phyloP scores from a whole-genome alignment of 345 rosid species.

The Gossypium australe region DNA sequence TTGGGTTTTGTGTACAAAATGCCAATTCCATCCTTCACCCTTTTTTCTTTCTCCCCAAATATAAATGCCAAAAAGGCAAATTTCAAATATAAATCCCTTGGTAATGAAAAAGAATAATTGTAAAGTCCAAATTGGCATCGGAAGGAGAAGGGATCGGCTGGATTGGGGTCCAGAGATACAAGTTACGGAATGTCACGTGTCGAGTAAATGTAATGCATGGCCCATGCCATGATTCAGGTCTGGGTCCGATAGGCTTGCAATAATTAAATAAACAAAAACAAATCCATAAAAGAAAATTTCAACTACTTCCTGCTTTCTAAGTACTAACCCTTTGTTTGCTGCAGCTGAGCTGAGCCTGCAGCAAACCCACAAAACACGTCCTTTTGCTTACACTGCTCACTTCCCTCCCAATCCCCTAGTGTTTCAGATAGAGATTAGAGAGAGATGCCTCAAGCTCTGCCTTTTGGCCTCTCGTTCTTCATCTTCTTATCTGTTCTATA shows the following conservation, averaged over 20 bases:
- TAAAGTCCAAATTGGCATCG: neutral
- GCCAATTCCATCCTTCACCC: constrained; percentile 10
- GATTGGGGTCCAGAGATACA: constrained; percentile 5
- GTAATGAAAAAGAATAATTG: too few relatives aligned
- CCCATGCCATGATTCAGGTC: constrained; percentile 37
- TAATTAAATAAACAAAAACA: neutral
- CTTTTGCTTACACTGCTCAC: neutral
- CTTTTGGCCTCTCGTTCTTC: constrained; percentile 16
- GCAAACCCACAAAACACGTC: neutral
- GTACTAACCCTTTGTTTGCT: neutral
- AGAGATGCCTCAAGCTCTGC: constrained; percentile 28
- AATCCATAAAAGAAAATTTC: neutral
- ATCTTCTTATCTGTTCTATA: constrained; percentile 11
- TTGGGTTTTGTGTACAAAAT: constrained; percentile 7
- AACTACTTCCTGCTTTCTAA: neutral
- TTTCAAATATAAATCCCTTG: neutral
- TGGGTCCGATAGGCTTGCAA: constrained; percentile 6
- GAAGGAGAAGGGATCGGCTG: neutral
- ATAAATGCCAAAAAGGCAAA: neutral
- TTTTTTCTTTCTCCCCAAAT: neutral
- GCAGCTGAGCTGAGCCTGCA: neutral
- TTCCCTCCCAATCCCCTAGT: neutral
- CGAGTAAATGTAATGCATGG: constrained; percentile 33
- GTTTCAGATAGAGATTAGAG: constrained; percentile 6
- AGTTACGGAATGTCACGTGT: constrained; percentile 38